phyloP scores from a whole-genome alignment of 495 filamentous ascomycete genomes.

The Pyronema omphalodes region DNA sequence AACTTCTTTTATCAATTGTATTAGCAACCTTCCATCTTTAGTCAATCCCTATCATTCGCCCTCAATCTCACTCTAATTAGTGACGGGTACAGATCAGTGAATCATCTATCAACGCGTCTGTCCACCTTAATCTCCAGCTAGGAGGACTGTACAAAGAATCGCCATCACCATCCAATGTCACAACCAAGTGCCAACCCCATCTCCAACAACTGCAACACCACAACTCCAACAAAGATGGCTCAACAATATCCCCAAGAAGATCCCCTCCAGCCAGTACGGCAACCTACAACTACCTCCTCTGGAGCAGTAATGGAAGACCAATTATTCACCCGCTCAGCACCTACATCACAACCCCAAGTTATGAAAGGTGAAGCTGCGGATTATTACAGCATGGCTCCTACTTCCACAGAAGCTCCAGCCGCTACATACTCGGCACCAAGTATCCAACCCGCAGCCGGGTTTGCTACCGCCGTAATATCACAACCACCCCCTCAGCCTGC shows the following conservation, averaged over 20 bases:
- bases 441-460: not conserved
- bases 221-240: not conserved
- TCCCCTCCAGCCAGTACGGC: too few species aligned
- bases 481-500: not conserved
- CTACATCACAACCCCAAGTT: too few species aligned
- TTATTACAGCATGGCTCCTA: constrained; percentile 10
- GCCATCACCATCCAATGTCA: not conserved
- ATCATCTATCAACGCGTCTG: too few species aligned
- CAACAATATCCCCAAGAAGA: too few species aligned
- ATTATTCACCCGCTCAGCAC: too few species aligned
- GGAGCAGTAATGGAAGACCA: too few species aligned
- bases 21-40: too few species aligned
- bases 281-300: too few species aligned
- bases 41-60: too few species aligned
- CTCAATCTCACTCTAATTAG: too few species aligned
- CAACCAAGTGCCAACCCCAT: constrained; percentile 9
- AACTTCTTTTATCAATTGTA: too few species aligned
- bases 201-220: constrained; percentile 2
- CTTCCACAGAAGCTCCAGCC: constrained; percentile 5
- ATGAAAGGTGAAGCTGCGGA: constrained; percentile 3
- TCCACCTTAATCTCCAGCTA: not conserved
- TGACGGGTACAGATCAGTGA: too few species aligned
- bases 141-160: not conserved
- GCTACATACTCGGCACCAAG: not conserved
- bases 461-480: not conserved